Conservation (phyloP, 2,329 filamentous ascomycete genomes). For the Neobulgaria alba region DNA sequence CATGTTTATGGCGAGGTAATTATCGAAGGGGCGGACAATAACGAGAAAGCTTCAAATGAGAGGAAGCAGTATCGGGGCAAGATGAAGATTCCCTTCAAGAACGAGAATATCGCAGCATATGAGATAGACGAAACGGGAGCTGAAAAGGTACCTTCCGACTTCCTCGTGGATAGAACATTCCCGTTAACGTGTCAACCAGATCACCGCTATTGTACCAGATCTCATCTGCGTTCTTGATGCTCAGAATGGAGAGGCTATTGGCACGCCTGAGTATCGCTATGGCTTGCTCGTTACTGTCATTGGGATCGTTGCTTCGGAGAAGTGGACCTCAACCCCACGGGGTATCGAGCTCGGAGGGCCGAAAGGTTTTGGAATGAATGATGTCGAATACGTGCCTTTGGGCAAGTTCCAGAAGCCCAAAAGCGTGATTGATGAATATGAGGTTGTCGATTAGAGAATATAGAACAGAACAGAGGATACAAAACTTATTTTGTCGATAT, state of each 20-base stretch:
- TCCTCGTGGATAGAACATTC: too few species aligned
- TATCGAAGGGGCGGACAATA: slow-evolving; percentile 38
- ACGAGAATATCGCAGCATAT: slow-evolving; percentile 59
- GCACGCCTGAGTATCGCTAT: slow-evolving; percentile 46
- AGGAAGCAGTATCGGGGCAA: slow-evolving; percentile 34
- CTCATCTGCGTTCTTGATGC: slow-evolving; percentile 40
- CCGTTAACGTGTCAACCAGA: slow-evolving; percentile 40
- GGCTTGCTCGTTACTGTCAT: slow-evolving; percentile 43
- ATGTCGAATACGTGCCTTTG: slow-evolving; percentile 38
- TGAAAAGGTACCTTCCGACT: slow-evolving; percentile 19
- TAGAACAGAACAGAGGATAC: too few species aligned
- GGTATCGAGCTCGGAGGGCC: slow-evolving; percentile 43
- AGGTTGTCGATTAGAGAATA: too few species aligned
- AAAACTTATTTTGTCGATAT: too few species aligned
- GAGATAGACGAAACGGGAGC: slow-evolving; percentile 11
- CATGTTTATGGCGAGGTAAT: slow-evolving; percentile 52
- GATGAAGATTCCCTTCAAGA: slow-evolving; percentile 63
- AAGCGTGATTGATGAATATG: slow-evolving; percentile 46
- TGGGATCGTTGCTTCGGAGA: slow-evolving; percentile 44
- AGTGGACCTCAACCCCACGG: slow-evolving; percentile 41
- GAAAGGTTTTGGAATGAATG: slow-evolving; percentile 35
- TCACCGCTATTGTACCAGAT: slow-evolving; percentile 49
- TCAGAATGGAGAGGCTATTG: slow-evolving; percentile 40
- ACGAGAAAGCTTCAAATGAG: slow-evolving; percentile 30
- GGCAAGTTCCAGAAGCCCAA: slow-evolving; percentile 40